Conservation (phyloP, 176 grass and related monocot genomes). For the Juncus effusus region DNA sequence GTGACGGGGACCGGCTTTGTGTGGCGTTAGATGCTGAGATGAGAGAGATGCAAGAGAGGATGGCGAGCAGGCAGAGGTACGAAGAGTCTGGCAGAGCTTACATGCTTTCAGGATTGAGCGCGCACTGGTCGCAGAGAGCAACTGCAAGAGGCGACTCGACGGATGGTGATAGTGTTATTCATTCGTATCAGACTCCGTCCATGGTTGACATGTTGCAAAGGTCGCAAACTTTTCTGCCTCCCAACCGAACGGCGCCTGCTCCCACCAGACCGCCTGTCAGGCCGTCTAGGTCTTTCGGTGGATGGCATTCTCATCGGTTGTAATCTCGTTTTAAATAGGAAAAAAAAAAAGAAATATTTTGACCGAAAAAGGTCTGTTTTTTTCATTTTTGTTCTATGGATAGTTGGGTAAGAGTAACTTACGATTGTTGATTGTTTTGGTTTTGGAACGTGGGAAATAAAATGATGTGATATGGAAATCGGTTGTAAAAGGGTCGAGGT, state of each 20-base stretch:
- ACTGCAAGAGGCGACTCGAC: slow-evolving; percentile 76
- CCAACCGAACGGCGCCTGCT: not conserved
- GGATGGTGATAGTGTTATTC: slow-evolving; percentile 35
- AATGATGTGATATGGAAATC: not conserved
- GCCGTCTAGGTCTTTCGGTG: slow-evolving; percentile 25
- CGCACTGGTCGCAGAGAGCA: slow-evolving; percentile 79
- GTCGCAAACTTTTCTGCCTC: slow-evolving; percentile 51
- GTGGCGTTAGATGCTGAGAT: slow-evolving; percentile 61
- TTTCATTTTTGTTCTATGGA: too few relatives aligned
- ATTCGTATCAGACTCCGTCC: slow-evolving; percentile 83
- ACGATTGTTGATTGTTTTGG: too few relatives aligned
- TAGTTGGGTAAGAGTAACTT: too few relatives aligned
- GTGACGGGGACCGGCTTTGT: slow-evolving; percentile 45
- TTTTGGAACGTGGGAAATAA: not conserved
- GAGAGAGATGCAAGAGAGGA: slow-evolving; percentile 77
- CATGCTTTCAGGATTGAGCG: slow-evolving; percentile 77
- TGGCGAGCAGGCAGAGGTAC: slow-evolving; percentile 63
- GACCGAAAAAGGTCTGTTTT: too few relatives aligned
- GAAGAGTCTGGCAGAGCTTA: slow-evolving; percentile 72
- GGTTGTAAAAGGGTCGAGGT: too few relatives aligned
- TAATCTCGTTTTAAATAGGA: not conserved
- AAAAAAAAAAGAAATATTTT: too few relatives aligned
- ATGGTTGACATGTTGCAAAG: slow-evolving; percentile 89
- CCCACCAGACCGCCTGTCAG: slow-evolving; percentile 12
- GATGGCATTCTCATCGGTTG: not conserved